phyloP scores from a whole-genome alignment of 768 basidiomycete species.

The Amanita muscaria region DNA sequence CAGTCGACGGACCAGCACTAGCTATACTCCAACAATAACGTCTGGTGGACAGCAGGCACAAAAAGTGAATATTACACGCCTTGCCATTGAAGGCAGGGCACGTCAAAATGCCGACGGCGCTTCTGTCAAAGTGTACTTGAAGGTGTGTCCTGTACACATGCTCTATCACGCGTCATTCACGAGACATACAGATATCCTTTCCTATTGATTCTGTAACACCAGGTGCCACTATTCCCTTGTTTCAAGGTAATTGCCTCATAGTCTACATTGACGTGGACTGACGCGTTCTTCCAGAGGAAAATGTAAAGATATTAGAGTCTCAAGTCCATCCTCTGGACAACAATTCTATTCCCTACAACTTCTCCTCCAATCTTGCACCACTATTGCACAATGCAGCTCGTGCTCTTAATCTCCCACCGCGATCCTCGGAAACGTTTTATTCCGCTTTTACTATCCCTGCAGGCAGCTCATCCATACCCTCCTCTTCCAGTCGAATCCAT shows the following conservation, averaged over 20 bases:
- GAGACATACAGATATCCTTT: slow-evolving; percentile 43
- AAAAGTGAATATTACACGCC: slow-evolving; percentile 59
- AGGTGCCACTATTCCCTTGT: slow-evolving; percentile 63
- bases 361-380: slow-evolving; percentile 54
- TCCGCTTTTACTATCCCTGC: slow-evolving; percentile 41
- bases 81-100: slow-evolving; percentile 68
- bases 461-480: slow-evolving; percentile 22
- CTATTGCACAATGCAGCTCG: slow-evolving; percentile 61
- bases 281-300: slow-evolving; percentile 49
- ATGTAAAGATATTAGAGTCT: slow-evolving; percentile 62
- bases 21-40: slow-evolving; percentile 40
- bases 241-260: slow-evolving; percentile 45
- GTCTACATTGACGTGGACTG: not conserved
- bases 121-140: slow-evolving; percentile 67
- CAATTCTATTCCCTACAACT: slow-evolving; percentile 66
- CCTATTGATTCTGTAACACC: slow-evolving; percentile 59
- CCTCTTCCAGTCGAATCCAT: slow-evolving; percentile 26
- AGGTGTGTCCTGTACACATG: slow-evolving; percentile 32
- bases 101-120: slow-evolving; percentile 59
- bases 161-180: not conserved
- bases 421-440: slow-evolving; percentile 51
- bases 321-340: slow-evolving; percentile 71
- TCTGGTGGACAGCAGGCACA: slow-evolving; percentile 29
- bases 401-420: slow-evolving; percentile 56
- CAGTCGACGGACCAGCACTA: slow-evolving; percentile 21